phyloP scores from a whole-genome alignment of 441 rosid genomes.

The Gossypium trilobum region DNA sequence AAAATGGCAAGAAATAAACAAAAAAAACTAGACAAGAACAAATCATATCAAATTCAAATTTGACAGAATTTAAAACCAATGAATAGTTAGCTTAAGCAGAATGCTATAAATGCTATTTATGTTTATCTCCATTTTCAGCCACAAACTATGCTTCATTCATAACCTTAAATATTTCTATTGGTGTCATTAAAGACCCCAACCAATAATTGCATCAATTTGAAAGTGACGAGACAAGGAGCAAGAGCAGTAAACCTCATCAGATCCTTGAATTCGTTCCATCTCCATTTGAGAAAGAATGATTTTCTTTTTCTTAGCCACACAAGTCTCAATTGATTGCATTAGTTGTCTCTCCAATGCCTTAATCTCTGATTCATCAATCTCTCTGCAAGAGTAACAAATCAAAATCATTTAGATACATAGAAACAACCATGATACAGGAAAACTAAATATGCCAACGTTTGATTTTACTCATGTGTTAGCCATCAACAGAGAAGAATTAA shows the following conservation, averaged over 20 bases:
- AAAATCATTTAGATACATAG: conserved; percentile 13
- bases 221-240: conserved; percentile 11
- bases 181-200: background rate
- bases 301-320: conserved; percentile 83
- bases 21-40: background rate
- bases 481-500: background rate
- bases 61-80: background rate
- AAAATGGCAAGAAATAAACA: background rate
- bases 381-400: conserved; percentile 38
- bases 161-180: background rate
- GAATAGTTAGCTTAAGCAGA: background rate
- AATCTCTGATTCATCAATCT: conserved; percentile 89
- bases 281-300: conserved; percentile 77
- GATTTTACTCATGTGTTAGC: no score
- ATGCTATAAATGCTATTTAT: background rate
- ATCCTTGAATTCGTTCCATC: conserved; percentile 81
- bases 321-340: conserved; percentile 93
- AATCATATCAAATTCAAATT: background rate
- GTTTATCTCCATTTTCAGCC: background rate
- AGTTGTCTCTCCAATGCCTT: conserved; percentile 89
- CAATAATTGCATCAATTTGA: conserved; percentile 5
- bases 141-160: background rate
- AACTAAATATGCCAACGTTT: background rate
- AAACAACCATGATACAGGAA: background rate
- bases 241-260: conserved; percentile 60